Evolutionary conservation across 371 early-diverging fungal genomes (phyloP).

Genomic region (Mortierella sp.): DNA sequence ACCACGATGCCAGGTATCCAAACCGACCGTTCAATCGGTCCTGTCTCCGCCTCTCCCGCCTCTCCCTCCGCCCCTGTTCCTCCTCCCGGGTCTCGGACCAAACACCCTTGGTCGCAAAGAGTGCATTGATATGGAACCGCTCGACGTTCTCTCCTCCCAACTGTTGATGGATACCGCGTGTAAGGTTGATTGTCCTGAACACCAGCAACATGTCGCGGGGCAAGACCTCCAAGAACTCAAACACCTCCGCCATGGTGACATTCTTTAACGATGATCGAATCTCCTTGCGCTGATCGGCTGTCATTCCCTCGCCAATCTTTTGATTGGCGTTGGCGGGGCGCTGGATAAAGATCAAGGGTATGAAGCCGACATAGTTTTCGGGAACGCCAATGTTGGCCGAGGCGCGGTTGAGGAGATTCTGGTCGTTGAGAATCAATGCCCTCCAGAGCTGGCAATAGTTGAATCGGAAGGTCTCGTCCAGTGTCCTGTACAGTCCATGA

Average conservation of each 20-base stretch:
- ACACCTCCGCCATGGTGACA: conserved; percentile 57
- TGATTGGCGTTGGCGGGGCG: conserved; percentile 46
- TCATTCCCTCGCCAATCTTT: conserved; percentile 58
- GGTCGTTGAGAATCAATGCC: conserved; percentile 57
- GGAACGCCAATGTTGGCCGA: conserved; percentile 49
- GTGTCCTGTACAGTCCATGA: conserved; percentile 90
- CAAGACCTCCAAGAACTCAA: conserved; percentile 59
- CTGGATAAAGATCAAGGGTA: conserved; percentile 58
- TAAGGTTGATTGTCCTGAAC: conserved; percentile 60
- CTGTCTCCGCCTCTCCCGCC: conserved; percentile 31
- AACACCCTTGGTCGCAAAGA: conserved; percentile 58
- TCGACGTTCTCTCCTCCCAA: conserved; percentile 60
- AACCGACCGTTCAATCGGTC: conserved; percentile 41
- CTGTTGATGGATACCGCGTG: conserved; percentile 60
- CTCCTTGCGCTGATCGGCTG: conserved; percentile 33
- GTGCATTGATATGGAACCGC: conserved; percentile 59
- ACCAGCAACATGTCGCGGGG: conserved; percentile 63
- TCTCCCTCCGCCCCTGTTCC: conserved; percentile 27
- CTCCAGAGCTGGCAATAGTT: conserved; percentile 92
- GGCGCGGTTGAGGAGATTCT: conserved; percentile 23
- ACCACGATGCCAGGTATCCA: conserved; percentile 47
- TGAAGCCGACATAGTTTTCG: conserved; percentile 45
- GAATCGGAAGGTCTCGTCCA: conserved; percentile 78
- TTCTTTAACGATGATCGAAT: conserved; percentile 51
- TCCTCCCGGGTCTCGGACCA: conserved; percentile 62